A percentile compares a stretch with the other conserved stretches of the same genome.
These are phyloP conservation scores for Pholiota microspora DNA, from an alignment of 768 basidiomycete genomes.

Conservation along the genomic window DNA sequence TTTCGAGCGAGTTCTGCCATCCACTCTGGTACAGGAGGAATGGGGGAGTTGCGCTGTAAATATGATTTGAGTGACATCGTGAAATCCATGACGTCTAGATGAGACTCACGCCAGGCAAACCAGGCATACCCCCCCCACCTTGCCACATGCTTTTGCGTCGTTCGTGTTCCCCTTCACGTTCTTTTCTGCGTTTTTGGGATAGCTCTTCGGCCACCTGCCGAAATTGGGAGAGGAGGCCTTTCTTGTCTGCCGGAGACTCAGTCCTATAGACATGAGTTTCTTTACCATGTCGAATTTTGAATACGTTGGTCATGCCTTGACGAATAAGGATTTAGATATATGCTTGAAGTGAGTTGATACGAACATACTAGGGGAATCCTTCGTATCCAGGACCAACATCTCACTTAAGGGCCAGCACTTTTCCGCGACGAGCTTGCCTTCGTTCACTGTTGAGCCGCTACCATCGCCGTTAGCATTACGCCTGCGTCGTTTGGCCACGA, in stretches of 20 bases:
- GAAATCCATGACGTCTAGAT: not conserved
- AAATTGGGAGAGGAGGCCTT: constrained; percentile 78
- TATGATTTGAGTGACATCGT: not conserved
- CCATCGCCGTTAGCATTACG: constrained; percentile 50
- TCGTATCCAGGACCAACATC: constrained; percentile 93
- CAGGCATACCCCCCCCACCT: constrained; percentile 32
- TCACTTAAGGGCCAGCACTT: constrained; percentile 92
- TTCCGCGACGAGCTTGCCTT: constrained; percentile 88
- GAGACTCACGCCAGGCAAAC: constrained; percentile 24
- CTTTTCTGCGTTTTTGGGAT: constrained; percentile 83
- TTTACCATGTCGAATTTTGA: constrained; percentile 92
- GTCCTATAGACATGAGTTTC: constrained; percentile 95
- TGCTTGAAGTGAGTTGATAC: constrained; percentile 2
- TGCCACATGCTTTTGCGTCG: constrained; percentile 77
- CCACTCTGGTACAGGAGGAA: constrained; percentile 74
- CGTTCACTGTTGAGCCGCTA: constrained; percentile 42
- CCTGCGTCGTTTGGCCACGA: constrained; percentile 79
- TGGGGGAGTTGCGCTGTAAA: constrained; percentile 29
- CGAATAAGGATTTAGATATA: not conserved
- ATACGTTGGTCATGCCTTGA: constrained; percentile 86
- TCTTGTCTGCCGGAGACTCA: constrained; percentile 81
- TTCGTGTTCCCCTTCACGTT: constrained; percentile 92
- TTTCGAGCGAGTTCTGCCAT: constrained; percentile 65
- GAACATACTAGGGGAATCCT: constrained; percentile 83
- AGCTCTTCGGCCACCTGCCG: constrained; percentile 93